Conservation (phyloP, 176 grass and related monocot species). For the Zea mays region DNA sequence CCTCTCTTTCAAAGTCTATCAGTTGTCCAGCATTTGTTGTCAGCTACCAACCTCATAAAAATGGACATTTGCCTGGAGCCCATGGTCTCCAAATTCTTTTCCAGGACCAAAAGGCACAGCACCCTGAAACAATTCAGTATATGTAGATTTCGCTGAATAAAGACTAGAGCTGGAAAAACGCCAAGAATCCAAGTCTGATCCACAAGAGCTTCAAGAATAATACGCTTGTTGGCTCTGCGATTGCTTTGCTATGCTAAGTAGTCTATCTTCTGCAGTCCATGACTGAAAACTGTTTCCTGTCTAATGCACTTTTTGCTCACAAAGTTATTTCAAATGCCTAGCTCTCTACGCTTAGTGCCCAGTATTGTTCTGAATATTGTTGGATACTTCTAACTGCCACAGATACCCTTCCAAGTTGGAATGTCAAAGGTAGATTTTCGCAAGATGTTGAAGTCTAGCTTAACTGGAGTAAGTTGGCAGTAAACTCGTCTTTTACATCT, state of each 20-base stretch:
- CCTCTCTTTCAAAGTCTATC: no score
- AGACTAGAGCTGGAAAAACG: no score
- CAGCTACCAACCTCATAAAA: no score
- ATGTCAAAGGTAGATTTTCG: slow-evolving; percentile 90
- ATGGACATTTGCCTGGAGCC: no score
- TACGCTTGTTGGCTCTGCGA: no score
- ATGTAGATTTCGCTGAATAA: no score
- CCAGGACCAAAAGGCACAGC: no score
- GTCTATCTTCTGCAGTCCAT: not conserved
- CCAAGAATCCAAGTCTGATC: no score
- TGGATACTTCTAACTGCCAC: slow-evolving; percentile 30
- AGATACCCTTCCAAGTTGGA: slow-evolving; percentile 95
- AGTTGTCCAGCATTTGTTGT: no score
- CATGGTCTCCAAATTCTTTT: no score
- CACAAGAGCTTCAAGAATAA: no score
- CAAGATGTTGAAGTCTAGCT: slow-evolving; percentile 84
- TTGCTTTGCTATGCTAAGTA: not conserved
- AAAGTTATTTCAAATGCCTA: slow-evolving; percentile 25
- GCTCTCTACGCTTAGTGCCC: not conserved
- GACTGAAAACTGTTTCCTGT: not conserved
- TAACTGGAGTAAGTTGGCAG: slow-evolving; percentile 68
- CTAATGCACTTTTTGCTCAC: not conserved
- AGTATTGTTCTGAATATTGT: slow-evolving; percentile 17
- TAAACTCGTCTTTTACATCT: not conserved
- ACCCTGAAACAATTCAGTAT: no score